A percentile compares a stretch with the other conserved stretches of the same genome.
phyloP scores from a whole-genome alignment of 768 basidiomycete genomes.

The Termitomyces heimii region DNA sequence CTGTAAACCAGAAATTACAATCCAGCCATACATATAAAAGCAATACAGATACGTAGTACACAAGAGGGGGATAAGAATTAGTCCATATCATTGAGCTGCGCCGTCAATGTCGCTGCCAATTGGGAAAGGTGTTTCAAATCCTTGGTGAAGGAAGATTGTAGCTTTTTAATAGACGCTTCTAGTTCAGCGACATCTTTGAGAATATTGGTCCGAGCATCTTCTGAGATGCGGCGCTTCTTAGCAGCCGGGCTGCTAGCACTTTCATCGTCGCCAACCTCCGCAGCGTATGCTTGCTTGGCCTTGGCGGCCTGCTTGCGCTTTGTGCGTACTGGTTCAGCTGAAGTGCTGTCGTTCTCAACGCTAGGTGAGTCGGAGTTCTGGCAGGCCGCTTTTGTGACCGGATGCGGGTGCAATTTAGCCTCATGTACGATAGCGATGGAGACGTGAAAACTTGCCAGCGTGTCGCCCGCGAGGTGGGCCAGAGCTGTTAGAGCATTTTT shows the following conservation, averaged over 20 bases:
- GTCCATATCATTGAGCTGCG: slow-evolving; percentile 27
- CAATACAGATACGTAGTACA: slow-evolving; percentile 9
- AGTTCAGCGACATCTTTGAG: slow-evolving; percentile 29
- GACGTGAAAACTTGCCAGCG: slow-evolving; percentile 21
- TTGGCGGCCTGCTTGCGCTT: slow-evolving; percentile 22
- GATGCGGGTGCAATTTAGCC: slow-evolving; percentile 1
- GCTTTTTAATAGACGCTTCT: slow-evolving; percentile 27
- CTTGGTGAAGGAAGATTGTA: slow-evolving; percentile 25
- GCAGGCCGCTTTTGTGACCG: slow-evolving; percentile 6
- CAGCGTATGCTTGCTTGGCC: slow-evolving; percentile 21
- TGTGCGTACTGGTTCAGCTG: slow-evolving; percentile 14
- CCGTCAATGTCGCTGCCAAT: slow-evolving; percentile 20
- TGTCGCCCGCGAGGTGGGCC: slow-evolving; percentile 36
- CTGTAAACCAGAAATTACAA: slow-evolving; percentile 9
- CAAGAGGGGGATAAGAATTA: neutral
- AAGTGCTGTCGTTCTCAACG: slow-evolving; percentile 5
- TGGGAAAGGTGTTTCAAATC: slow-evolving; percentile 30
- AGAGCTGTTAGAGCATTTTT: slow-evolving; percentile 41
- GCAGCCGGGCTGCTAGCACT: slow-evolving; percentile 23
- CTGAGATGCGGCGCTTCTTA: slow-evolving; percentile 22
- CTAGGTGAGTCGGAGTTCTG: slow-evolving; percentile 2
- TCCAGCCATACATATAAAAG: slow-evolving; percentile 4
- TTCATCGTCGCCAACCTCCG: slow-evolving; percentile 30
- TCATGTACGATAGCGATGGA: neutral
- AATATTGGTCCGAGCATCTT: slow-evolving; percentile 22